Evolutionary conservation across 371 early-diverging fungal genomes (phyloP), one percentile per base, ranked within the genome.

Genomic region (Coemansia sp.): DNA sequence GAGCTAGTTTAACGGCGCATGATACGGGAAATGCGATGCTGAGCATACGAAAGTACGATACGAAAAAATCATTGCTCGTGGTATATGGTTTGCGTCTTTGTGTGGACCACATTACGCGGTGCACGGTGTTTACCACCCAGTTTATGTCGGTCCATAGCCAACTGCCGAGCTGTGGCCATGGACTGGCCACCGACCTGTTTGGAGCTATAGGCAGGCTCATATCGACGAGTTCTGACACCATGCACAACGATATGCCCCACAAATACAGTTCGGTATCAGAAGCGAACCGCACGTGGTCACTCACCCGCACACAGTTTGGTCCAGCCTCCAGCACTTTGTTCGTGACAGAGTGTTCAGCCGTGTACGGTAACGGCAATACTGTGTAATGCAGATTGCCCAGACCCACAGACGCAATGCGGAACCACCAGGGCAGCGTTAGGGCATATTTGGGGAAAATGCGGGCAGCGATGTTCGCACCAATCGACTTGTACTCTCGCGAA

Each of bases 191-290:
- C 7, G 76, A 71, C 4, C 60, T 21, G 5, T 3, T 26, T 26
- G 79, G 78, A 14, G 51, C 57, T 8, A 67, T 40, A 4, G 79
- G 79, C 39, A 74, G 39, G 8, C 64, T 56, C 59, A 78, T 37
- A 22, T 80, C 80, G 1, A 80, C 75, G 26, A 80, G 45, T 21
- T 29, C 59, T 47, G 63, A 22, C 0, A 65, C 26, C 45, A 80
- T 80, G 22, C 60, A 45, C 6, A 80, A 63, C 27, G 80, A 80
- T 2, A 80, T 16, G 1, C 80, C 80, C 80, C 80, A 80, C 52
- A 80, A 67, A 52, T 67, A 67, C 66, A 80, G 58, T 60, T 79
- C 79, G 0, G 54, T 52, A n/a, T 62, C 57, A 0, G 67, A 57
- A 2, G 76, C 65, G 39, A 78, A 79, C 37, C 27, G 51, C 29